phyloP scores from a whole-genome alignment of 1,284 basidiomycete species.

The Taiwanofungus camphoratus region DNA sequence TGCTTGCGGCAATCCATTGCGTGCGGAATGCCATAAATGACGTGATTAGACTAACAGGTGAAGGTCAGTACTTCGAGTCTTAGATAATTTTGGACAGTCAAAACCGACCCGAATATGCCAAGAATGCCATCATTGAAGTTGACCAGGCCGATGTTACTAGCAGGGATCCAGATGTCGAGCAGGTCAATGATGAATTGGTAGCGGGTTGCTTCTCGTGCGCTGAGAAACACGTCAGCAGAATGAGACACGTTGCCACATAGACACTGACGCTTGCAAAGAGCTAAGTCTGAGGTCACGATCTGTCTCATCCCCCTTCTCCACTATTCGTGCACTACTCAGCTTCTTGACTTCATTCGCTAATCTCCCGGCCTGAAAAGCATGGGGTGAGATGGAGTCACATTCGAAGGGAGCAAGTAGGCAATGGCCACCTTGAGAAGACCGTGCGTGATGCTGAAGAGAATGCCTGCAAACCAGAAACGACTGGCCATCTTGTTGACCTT shows the following conservation, averaged over 20 bases:
- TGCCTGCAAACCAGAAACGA: conserved; percentile 89
- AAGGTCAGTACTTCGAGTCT: conserved; percentile 8
- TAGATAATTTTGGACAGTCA: no score
- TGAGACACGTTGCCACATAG: conserved; percentile 5
- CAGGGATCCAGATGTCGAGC: conserved; percentile 86
- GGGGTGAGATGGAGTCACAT: neutral
- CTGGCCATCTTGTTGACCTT: conserved; percentile 71
- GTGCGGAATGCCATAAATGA: conserved; percentile 49
- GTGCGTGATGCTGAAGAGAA: conserved; percentile 70
- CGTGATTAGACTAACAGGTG: conserved; percentile 47
- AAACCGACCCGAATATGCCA: conserved; percentile 75
- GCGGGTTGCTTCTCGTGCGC: conserved; percentile 59
- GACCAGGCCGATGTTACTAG: conserved; percentile 75
- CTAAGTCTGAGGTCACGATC: conserved; percentile 60
- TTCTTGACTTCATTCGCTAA: conserved; percentile 55
- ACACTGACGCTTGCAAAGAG: conserved; percentile 50
- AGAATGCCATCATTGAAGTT: conserved; percentile 83
- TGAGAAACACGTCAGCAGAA: conserved; percentile 25
- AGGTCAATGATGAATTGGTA: conserved; percentile 80
- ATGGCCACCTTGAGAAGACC: conserved; percentile 57
- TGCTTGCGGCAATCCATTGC: conserved; percentile 47
- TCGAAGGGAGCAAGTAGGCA: no score
- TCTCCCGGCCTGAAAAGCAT: conserved; percentile 43
- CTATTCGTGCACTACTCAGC: conserved; percentile 38
- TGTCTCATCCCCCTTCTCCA: conserved; percentile 62